phyloP scores from a whole-genome alignment of 768 basidiomycete species.

The Xerocomellus dryophilus region DNA sequence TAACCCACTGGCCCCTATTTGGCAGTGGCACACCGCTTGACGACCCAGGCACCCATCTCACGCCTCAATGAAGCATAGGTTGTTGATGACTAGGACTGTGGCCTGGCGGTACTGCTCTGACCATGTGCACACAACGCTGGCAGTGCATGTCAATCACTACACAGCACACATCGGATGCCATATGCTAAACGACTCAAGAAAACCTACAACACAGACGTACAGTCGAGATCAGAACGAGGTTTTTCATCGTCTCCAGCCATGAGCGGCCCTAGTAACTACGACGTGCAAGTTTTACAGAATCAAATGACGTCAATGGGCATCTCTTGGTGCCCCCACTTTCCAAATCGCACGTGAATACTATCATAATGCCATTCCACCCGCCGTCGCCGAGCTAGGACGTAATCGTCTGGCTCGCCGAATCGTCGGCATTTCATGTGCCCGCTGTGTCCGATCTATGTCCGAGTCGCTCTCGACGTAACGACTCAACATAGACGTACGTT shows the following conservation, averaged over 20 bases:
- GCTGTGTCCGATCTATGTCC: slow-evolving; percentile 8
- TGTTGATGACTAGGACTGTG: no score
- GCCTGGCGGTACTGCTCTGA: no score
- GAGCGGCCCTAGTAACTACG: no score
- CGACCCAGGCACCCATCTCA: no score
- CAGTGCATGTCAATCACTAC: background rate
- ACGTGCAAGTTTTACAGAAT: no score
- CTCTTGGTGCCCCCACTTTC: background rate
- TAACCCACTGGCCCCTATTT: no score
- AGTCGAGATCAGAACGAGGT: background rate
- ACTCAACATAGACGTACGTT: slow-evolving; percentile 29
- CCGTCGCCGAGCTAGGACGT: background rate
- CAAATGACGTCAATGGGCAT: background rate
- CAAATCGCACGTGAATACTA: background rate
- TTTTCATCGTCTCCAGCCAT: background rate
- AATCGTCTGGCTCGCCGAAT: background rate
- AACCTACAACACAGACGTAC: background rate
- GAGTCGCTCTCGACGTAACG: slow-evolving; percentile 21
- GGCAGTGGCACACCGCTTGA: no score
- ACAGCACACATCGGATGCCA: background rate
- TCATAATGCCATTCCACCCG: background rate
- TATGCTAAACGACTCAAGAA: no score
- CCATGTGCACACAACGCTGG: no score
- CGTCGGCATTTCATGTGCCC: background rate
- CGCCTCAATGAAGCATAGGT: no score